Evolutionary conservation across 768 basidiomycete genomes (phyloP).

Genomic region (Lactarius psammicola): DNA sequence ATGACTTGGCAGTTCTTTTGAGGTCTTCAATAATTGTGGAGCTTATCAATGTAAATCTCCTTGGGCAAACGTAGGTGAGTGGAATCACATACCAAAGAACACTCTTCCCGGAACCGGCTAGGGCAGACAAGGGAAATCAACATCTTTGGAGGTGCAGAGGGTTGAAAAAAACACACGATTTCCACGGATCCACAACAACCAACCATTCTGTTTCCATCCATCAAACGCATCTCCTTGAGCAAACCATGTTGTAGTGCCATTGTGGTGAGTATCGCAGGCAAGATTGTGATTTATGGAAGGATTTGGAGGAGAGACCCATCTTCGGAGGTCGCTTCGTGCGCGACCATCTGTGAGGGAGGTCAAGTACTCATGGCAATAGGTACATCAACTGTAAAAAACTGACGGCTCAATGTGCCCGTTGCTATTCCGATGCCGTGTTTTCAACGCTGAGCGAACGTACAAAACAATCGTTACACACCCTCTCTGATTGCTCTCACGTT

Average conservation of each 20-base stretch:
- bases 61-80: background rate
- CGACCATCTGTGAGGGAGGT: background rate
- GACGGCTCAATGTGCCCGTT: background rate
- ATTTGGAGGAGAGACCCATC: conserved; percentile 11
- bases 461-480: background rate
- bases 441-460: background rate
- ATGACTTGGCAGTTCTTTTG: background rate
- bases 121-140: background rate
- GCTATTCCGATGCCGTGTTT: background rate
- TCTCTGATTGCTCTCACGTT: background rate
- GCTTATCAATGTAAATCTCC: background rate
- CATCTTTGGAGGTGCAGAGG: background rate
- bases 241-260: conserved; percentile 6
- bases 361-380: background rate
- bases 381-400: background rate
- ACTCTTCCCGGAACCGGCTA: conserved; percentile 14
- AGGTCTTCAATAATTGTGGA: conserved; percentile 6
- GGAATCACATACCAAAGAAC: background rate
- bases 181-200: conserved; percentile 9
- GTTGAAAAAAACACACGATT: background rate
- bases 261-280: background rate
- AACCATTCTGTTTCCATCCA: conserved; percentile 1
- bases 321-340: background rate
- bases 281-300: conserved; percentile 7
- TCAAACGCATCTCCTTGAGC: background rate